Evolutionary conservation across 1,284 basidiomycete species (phyloP).

Genomic region (Cryptococcus neoformans): DNA sequence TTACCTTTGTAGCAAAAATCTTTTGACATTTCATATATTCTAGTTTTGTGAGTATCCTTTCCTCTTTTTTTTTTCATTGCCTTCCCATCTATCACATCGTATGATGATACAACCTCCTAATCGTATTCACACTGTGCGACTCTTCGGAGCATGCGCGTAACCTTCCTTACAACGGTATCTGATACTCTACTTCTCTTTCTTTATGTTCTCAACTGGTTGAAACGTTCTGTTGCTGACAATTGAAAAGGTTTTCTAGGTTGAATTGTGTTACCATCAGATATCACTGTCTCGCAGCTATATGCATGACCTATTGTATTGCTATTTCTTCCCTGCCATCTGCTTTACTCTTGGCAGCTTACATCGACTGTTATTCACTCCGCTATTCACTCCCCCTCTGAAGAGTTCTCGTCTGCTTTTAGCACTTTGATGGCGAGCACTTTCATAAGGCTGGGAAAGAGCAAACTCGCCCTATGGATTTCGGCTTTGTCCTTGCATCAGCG

Average conservation of each 20-base stretch:
- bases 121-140: constrained; percentile 51
- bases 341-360: background rate
- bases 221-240: background rate
- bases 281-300: background rate
- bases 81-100: constrained; percentile 9
- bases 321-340: background rate
- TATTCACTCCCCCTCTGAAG: constrained; percentile 33
- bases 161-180: constrained; percentile 48
- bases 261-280: background rate
- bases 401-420: constrained; percentile 23
- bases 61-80: constrained; percentile 1
- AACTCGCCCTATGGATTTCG: constrained; percentile 44
- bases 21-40: background rate
- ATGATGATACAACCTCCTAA: constrained; percentile 48
- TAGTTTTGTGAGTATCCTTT: constrained; percentile 17
- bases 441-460: constrained; percentile 32
- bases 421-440: constrained; percentile 30
- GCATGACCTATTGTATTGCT: background rate
- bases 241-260: background rate
- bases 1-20: constrained; percentile 9
- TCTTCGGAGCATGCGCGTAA: constrained; percentile 41
- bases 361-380: background rate
- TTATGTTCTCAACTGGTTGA: background rate
- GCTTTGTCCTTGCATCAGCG: constrained; percentile 16
- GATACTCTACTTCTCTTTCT: constrained; percentile 23